These are phyloP conservation scores for Mycena haematopus DNA, from an alignment of 768 basidiomycete genomes.

Conservation along the genomic window DNA sequence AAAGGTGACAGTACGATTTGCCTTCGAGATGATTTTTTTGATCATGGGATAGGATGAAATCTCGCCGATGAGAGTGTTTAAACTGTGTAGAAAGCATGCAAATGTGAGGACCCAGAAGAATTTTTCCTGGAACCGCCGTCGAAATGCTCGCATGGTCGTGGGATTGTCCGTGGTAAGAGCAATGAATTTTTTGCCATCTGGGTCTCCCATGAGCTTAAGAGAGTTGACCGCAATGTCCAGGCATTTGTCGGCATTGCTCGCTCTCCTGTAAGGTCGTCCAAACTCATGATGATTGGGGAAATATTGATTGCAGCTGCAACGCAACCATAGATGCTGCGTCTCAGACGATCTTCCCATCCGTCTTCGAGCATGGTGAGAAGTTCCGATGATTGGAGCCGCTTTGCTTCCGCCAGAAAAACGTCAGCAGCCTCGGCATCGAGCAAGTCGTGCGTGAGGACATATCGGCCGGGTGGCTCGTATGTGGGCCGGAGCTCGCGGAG, in stretches of 20 bases:
- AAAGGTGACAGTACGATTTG: not conserved
- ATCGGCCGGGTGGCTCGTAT: not conserved
- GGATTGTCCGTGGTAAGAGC: not conserved
- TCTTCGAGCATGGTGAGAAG: not conserved
- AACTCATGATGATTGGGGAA: not conserved
- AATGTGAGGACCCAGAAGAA: not conserved
- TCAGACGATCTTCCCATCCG: not conserved
- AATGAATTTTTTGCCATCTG: not conserved
- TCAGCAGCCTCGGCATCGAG: not conserved
- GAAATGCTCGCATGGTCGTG: not conserved
- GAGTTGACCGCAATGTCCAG: not conserved
- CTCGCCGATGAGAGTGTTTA: not conserved
- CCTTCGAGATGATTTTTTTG: not conserved
- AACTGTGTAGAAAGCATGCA: not conserved
- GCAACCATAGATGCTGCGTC: not conserved
- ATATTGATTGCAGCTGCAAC: not conserved
- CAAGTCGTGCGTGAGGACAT: not conserved
- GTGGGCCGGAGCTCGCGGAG: not conserved
- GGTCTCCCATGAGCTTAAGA: not conserved
- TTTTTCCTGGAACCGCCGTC: not conserved
- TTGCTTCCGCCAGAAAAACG: not conserved
- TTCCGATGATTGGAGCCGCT: not conserved
- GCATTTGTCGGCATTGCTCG: not conserved
- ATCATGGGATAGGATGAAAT: not conserved
- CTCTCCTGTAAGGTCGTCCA: conserved; percentile 7